Conservation (phyloP, 2,329 filamentous ascomycete species). For the Sphaerulina populicola region DNA sequence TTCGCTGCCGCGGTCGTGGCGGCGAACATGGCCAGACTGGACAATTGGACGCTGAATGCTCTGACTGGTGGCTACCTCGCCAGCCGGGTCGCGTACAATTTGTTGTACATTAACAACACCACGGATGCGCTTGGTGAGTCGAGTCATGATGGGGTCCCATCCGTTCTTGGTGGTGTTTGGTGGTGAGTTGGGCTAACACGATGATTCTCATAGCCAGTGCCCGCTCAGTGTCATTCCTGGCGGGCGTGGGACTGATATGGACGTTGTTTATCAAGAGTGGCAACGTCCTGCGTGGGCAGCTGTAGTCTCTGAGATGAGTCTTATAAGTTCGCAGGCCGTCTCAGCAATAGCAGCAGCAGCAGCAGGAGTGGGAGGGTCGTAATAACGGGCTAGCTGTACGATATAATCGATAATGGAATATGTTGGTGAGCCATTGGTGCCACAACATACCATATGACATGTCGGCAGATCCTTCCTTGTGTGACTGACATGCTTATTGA, state of each 20-base stretch:
- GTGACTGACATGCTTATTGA: no score
- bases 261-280: constrained; percentile 28
- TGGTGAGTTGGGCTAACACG: background rate
- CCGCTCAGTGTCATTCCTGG: constrained; percentile 15
- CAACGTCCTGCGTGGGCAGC: constrained; percentile 16
- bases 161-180: no score
- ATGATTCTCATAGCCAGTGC: constrained; percentile 5
- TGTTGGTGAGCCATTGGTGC: no score
- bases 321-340: no score
- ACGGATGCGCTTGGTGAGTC: constrained; percentile 16
- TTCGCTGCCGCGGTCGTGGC: constrained; percentile 36
- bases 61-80: constrained; percentile 26
- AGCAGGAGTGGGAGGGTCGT: no score
- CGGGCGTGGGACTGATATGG: constrained; percentile 21
- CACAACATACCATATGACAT: no score
- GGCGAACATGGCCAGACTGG: constrained; percentile 33
- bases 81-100: constrained; percentile 27
- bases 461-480: no score
- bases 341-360: no score
- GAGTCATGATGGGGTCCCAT: no score
- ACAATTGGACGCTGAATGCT: constrained; percentile 24
- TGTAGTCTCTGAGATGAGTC: constrained; percentile 4
- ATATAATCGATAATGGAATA: no score
- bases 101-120: constrained; percentile 27
- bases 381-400: no score